Conservation (phyloP, 148 eudicot genomes). For the Rhododendron ovatum region DNA sequence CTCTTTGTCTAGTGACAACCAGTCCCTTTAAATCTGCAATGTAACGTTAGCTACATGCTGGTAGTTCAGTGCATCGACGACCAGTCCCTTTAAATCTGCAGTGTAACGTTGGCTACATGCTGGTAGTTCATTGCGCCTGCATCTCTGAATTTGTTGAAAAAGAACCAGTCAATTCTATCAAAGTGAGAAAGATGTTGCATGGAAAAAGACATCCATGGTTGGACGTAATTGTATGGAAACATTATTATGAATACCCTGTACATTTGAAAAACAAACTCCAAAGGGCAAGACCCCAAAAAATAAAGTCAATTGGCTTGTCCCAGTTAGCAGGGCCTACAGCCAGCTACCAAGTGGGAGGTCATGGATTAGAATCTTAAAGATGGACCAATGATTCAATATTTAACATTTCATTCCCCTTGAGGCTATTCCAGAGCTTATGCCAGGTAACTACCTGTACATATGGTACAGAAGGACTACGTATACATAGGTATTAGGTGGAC, state of each 20-base stretch:
- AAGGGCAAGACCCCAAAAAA: background rate
- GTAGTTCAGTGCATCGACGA: background rate
- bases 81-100: background rate
- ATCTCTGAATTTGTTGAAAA: background rate
- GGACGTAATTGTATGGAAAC: background rate
- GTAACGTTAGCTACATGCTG: background rate
- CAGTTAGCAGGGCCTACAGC: background rate
- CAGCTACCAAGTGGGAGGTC: background rate
- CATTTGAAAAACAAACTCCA: background rate
- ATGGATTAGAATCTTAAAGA: background rate
- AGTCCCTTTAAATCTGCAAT: background rate
- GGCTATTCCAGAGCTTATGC: background rate
- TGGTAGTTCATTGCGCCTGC: background rate
- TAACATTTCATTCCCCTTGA: background rate
- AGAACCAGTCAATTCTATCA: background rate
- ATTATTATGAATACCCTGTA: background rate
- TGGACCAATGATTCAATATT: background rate
- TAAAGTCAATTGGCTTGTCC: background rate
- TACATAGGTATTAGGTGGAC: background rate
- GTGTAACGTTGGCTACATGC: background rate
- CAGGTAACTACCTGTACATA: background rate
- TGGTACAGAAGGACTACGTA: background rate
- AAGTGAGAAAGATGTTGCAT: background rate
- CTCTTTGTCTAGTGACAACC: background rate
- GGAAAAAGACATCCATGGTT: background rate